phyloP scores from a whole-genome alignment of 1,284 basidiomycete genomes.

The Malassezia sp. region DNA sequence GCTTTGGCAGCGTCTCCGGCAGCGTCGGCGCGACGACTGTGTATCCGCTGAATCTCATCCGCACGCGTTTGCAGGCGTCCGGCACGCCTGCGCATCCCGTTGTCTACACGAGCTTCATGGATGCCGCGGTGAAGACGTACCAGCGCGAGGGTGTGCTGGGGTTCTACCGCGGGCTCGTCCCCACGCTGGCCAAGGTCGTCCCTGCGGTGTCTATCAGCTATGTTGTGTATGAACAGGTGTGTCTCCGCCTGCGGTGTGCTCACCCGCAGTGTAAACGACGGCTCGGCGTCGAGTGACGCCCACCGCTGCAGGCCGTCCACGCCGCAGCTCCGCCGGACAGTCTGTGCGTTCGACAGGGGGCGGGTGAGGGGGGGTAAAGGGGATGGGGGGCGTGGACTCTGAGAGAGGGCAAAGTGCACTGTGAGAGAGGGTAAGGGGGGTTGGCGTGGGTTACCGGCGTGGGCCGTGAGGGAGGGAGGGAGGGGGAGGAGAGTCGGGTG shows the following conservation, averaged over 20 bases:
- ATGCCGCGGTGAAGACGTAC: constrained; percentile 73
- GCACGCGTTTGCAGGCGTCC: constrained; percentile 88
- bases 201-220: constrained; percentile 42
- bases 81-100: constrained; percentile 51
- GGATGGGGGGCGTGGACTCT: too few species aligned
- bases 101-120: constrained; percentile 68
- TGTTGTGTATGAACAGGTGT: constrained; percentile 40
- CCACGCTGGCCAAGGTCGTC: constrained; percentile 66
- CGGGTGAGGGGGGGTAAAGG: not conserved
- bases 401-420: too few species aligned
- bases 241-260: not conserved
- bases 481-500: too few species aligned
- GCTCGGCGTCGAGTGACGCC: constrained; percentile 2
- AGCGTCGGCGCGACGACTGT: constrained; percentile 48
- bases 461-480: too few species aligned
- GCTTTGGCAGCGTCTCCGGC: constrained; percentile 48
- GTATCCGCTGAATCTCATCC: constrained; percentile 56
- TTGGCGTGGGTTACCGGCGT: too few species aligned
- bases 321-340: not conserved
- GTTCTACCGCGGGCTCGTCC: constrained; percentile 84
- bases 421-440: too few species aligned
- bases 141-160: constrained; percentile 79
- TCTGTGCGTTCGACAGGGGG: not conserved
- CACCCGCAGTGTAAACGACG: constrained; percentile 1
- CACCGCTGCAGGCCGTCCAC: not conserved